Percentiles rank a stretch among this genome's conserved stretches.
Evolutionary conservation across 331 rosid genomes (phyloP).

Genomic region (Malus hybrid): DNA sequence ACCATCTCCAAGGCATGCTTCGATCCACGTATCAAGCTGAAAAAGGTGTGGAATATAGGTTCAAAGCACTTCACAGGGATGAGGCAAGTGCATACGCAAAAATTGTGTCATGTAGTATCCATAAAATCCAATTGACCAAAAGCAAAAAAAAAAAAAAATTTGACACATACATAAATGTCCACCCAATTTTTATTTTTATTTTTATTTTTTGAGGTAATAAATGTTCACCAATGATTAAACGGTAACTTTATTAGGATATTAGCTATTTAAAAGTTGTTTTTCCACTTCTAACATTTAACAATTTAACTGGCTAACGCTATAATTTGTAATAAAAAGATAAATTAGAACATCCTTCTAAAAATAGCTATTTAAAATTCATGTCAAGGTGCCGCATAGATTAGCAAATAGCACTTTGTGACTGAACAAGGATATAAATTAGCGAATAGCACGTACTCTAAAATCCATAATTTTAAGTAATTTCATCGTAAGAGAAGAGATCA

Average conservation of each 20-base stretch:
- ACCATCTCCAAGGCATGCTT: not conserved
- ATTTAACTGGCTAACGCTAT: fast-evolving
- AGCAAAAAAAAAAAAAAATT: not conserved
- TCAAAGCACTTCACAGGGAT: not conserved
- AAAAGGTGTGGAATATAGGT: not conserved
- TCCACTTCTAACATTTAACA: no score
- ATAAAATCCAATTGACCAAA: not conserved
- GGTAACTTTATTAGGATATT: no score
- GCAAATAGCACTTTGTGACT: not conserved
- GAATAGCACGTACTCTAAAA: no score
- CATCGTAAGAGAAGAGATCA: not conserved
- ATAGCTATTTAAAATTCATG: not conserved
- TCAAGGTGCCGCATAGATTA: not conserved
- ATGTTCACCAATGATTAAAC: no score
- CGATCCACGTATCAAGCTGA: not conserved
- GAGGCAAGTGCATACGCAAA: not conserved
- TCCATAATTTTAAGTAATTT: no score
- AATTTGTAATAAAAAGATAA: no score
- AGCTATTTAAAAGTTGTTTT: no score
- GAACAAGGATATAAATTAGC: no score
- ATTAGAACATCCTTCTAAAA: no score
- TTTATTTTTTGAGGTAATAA: not conserved
- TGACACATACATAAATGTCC: not conserved
- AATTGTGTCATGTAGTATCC: not conserved
- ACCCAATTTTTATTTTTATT: no score